Percentiles rank a stretch among this genome's conserved stretches.
These are phyloP conservation scores for Posidonia oceanica DNA, from an alignment of 116 monocot species.

Conservation along the genomic window DNA sequence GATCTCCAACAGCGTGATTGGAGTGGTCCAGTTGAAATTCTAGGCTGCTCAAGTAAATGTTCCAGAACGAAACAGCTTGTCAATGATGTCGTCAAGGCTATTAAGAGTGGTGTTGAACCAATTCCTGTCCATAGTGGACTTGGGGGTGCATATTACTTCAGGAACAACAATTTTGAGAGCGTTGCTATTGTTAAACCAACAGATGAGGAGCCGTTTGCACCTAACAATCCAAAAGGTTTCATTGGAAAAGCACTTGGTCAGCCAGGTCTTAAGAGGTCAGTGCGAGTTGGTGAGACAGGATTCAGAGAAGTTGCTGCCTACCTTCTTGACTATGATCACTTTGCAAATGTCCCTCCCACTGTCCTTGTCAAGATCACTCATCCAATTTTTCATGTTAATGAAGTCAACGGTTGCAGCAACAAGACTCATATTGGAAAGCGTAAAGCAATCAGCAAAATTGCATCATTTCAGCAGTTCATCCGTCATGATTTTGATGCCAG, in stretches of 20 bases:
- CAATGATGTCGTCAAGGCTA: constrained; percentile 55
- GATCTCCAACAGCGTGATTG: constrained; percentile 52
- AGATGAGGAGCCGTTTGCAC: constrained; percentile 94
- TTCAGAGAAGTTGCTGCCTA: constrained; percentile 91
- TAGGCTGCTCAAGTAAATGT: constrained; percentile 57
- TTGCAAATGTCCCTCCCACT: constrained; percentile 87
- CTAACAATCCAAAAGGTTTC: constrained; percentile 93
- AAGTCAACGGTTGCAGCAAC: constrained; percentile 23
- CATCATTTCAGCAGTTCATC: constrained; percentile 82
- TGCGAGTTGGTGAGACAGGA: constrained; percentile 86
- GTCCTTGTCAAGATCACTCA: constrained; percentile 84
- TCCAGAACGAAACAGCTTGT: constrained; percentile 52
- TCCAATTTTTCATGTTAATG: constrained; percentile 66
- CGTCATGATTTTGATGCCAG: constrained; percentile 91
- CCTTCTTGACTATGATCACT: constrained; percentile 65
- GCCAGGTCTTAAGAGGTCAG: constrained; percentile 76
- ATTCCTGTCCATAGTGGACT: constrained; percentile 70
- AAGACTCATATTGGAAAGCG: constrained; percentile 18
- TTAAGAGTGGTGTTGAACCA: constrained; percentile 62
- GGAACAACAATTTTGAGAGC: constrained; percentile 47
- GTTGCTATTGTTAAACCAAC: constrained; percentile 86
- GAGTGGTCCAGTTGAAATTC: constrained; percentile 69
- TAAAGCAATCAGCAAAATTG: constrained; percentile 56
- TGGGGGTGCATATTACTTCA: constrained; percentile 88
- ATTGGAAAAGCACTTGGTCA: constrained; percentile 84